Evolutionary conservation across 2,329 filamentous ascomycete genomes (phyloP).

Genomic region (Cladophialophora psammophila): DNA sequence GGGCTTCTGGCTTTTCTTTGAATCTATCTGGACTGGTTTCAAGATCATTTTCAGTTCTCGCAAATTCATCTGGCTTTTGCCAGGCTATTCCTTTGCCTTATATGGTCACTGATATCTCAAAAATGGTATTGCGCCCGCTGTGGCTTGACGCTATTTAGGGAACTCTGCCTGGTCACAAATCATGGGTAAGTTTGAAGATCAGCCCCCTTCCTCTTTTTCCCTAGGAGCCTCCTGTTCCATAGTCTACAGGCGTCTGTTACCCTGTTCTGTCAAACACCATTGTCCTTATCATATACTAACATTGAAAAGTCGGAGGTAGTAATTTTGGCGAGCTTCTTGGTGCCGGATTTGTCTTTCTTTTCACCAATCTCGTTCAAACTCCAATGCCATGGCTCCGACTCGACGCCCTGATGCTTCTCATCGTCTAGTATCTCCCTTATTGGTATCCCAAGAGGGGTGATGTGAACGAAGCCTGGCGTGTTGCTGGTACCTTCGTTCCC

Average conservation of each 20-base stretch:
- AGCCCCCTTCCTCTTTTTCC: background rate
- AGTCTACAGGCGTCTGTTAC: background rate
- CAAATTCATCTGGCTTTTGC: slow-evolving; percentile 60
- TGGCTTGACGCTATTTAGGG: slow-evolving; percentile 57
- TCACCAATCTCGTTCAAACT: slow-evolving; percentile 57
- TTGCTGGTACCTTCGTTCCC: slow-evolving; percentile 56
- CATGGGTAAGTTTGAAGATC: slow-evolving; percentile 42
- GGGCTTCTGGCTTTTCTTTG: slow-evolving; percentile 55
- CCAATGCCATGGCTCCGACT: slow-evolving; percentile 61
- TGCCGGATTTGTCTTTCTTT: slow-evolving; percentile 58
- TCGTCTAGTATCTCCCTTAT: slow-evolving; percentile 59
- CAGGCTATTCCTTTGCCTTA: slow-evolving; percentile 58
- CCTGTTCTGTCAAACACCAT: background rate
- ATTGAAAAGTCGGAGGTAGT: slow-evolving; percentile 52
- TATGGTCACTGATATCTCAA: slow-evolving; percentile 62
- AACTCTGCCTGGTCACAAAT: slow-evolving; percentile 60
- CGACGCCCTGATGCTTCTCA: slow-evolving; percentile 55
- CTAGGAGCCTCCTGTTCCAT: background rate
- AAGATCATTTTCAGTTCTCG: slow-evolving; percentile 57
- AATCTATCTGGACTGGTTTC: slow-evolving; percentile 56
- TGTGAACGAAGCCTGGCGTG: slow-evolving; percentile 56
- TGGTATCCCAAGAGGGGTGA: slow-evolving; percentile 53
- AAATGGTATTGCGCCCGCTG: slow-evolving; percentile 56
- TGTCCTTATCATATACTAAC: background rate
- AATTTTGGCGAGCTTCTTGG: slow-evolving; percentile 61